Conservation (phyloP, 2,329 filamentous ascomycete species). For the Aspergillus sp. region DNA sequence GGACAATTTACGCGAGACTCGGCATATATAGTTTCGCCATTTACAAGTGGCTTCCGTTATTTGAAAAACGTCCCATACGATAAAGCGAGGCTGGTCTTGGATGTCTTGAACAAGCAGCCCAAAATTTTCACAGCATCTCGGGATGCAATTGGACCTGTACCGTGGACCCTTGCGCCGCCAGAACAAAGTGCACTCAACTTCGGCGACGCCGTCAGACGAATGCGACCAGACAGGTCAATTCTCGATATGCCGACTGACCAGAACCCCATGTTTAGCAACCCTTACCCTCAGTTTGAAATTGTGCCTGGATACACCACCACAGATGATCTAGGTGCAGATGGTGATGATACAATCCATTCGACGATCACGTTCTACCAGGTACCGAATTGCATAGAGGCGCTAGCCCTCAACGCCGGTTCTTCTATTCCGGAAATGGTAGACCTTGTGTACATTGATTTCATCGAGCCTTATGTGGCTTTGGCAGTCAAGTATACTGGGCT, state of each 20-base stretch:
- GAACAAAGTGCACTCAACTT: conserved; percentile 40
- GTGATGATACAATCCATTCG: conserved; percentile 85
- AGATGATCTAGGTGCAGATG: conserved; percentile 79
- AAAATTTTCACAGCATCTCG: conserved; percentile 43
- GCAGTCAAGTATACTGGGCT: conserved; percentile 66
- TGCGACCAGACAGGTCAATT: not conserved
- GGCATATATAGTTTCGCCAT: conserved; percentile 83
- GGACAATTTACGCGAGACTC: conserved; percentile 86
- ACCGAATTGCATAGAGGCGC: conserved; percentile 81
- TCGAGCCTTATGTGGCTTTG: conserved; percentile 75
- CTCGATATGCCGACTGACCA: conserved; percentile 24
- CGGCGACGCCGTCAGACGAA: conserved; percentile 7
- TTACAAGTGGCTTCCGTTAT: conserved; percentile 74
- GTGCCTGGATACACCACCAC: conserved; percentile 81
- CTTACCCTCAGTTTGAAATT: conserved; percentile 40
- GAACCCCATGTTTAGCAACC: conserved; percentile 22
- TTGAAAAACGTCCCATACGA: conserved; percentile 79
- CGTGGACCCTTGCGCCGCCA: conserved; percentile 43
- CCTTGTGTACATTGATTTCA: conserved; percentile 87
- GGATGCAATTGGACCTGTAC: conserved; percentile 16
- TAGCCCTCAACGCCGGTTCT: conserved; percentile 45
- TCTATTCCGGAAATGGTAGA: conserved; percentile 72
- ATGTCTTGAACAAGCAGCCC: conserved; percentile 58
- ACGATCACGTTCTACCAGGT: conserved; percentile 72
- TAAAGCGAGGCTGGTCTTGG: conserved; percentile 67